A percentile compares a stretch with the other conserved stretches of the same genome.
Evolutionary conservation across 2,329 filamentous ascomycete genomes (phyloP).

Genomic region (Aspergillus piperis): DNA sequence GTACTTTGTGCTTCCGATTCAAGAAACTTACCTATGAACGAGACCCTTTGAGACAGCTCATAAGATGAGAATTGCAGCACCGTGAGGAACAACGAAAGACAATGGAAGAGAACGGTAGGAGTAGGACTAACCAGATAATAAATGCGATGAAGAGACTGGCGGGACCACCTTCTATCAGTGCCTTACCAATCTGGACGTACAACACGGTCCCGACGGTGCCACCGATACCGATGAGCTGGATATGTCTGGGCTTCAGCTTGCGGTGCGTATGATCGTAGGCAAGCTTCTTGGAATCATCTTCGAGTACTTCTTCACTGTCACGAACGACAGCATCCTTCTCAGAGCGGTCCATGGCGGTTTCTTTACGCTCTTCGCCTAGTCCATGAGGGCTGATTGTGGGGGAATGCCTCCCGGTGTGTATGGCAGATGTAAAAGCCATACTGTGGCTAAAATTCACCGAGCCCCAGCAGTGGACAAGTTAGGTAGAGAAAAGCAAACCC

Average conservation of each 20-base stretch:
- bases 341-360: slow-evolving; percentile 10
- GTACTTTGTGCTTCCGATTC: background rate
- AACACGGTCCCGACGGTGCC: slow-evolving; percentile 49
- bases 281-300: slow-evolving; percentile 27
- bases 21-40: slow-evolving; percentile 5
- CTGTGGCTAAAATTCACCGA: background rate
- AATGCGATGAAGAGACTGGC: slow-evolving; percentile 49
- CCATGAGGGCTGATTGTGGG: slow-evolving; percentile 16
- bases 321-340: slow-evolving; percentile 23
- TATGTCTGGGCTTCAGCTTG: slow-evolving; percentile 48
- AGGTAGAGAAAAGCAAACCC: background rate
- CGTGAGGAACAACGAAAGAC: slow-evolving; percentile 7
- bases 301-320: slow-evolving; percentile 25
- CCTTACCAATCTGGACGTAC: slow-evolving; percentile 47
- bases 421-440: slow-evolving; percentile 17
- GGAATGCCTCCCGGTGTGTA: slow-evolving; percentile 20
- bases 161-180: slow-evolving; percentile 44
- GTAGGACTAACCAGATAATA: slow-evolving; percentile 45
- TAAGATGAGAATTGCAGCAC: background rate
- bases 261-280: slow-evolving; percentile 40
- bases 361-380: slow-evolving; percentile 14
- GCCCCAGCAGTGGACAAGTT: background rate
- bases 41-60: slow-evolving; percentile 4
- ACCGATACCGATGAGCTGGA: slow-evolving; percentile 51
- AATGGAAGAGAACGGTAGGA: slow-evolving; percentile 3